These are phyloP conservation scores for Penicillium verhagenii DNA, from an alignment of 495 filamentous ascomycete genomes.

Conservation along the genomic window DNA sequence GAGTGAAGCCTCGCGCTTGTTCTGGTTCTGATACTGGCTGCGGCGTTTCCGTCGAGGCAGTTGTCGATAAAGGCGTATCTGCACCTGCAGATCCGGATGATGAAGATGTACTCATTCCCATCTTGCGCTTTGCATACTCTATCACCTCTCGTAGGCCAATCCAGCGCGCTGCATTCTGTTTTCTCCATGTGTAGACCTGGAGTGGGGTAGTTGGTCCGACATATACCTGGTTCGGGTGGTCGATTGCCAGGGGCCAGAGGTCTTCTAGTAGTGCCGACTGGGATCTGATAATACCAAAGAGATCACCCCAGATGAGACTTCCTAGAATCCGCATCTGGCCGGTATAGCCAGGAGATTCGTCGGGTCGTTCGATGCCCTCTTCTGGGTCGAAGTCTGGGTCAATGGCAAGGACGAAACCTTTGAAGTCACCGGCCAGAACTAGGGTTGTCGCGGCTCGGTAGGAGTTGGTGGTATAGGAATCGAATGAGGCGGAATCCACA, in stretches of 20 bases:
- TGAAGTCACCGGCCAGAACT: conserved; percentile 17
- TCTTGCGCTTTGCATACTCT: conserved; percentile 5
- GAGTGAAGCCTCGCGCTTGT: not conserved
- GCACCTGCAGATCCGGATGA: not conserved
- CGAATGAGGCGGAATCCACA: conserved; percentile 23
- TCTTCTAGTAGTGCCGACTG: conserved; percentile 17
- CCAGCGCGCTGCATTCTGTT: conserved; percentile 20
- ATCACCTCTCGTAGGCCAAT: conserved; percentile 8
- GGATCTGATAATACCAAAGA: conserved; percentile 20
- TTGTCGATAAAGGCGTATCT: not conserved
- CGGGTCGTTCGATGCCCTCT: conserved; percentile 10
- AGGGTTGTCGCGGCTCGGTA: conserved; percentile 10
- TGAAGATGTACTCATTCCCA: not conserved
- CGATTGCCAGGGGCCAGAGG: conserved; percentile 29
- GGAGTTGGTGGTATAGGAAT: conserved; percentile 22
- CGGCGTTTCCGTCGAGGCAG: not conserved
- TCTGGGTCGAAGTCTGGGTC: conserved; percentile 20
- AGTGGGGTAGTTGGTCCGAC: conserved; percentile 22
- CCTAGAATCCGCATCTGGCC: conserved; percentile 34
- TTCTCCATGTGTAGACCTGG: conserved; percentile 16
- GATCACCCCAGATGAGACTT: conserved; percentile 35
- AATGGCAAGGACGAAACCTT: conserved; percentile 28
- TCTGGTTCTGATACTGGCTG: not conserved
- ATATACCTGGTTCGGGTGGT: conserved; percentile 37
- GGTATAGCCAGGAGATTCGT: conserved; percentile 22